phyloP scores from a whole-genome alignment of 495 filamentous ascomycete species.

The Tuber aestivum region DNA sequence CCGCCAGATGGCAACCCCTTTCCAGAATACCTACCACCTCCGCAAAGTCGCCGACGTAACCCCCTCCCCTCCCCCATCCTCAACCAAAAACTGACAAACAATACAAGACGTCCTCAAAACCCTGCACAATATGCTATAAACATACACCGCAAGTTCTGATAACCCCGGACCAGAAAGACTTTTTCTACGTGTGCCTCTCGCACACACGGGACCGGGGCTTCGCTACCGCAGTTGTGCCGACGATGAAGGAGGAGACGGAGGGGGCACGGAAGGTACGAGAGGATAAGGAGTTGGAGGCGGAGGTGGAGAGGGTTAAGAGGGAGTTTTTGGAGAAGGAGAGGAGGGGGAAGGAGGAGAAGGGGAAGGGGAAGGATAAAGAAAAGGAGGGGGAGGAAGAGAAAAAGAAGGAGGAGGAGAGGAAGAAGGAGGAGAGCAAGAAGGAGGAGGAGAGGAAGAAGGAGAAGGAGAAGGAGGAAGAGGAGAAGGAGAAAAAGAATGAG shows the following conservation, averaged over 20 bases:
- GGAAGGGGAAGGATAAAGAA: constrained; percentile 51
- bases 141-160: constrained; percentile 79
- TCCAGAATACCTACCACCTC: constrained; percentile 78
- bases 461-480: constrained; percentile 31
- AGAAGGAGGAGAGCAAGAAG: constrained; percentile 46
- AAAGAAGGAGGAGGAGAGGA: constrained; percentile 53
- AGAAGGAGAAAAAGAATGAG: constrained; percentile 29
- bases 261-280: constrained; percentile 62
- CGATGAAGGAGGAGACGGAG: constrained; percentile 63
- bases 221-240: constrained; percentile 70
- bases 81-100: not conserved
- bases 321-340: constrained; percentile 70
- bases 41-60: constrained; percentile 80
- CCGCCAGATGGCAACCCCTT: constrained; percentile 47
- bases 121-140: constrained; percentile 89
- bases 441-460: constrained; percentile 47
- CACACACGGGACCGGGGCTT: constrained; percentile 83
- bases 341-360: constrained; percentile 57
- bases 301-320: constrained; percentile 65
- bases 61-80: constrained; percentile 43
- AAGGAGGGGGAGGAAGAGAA: constrained; percentile 47
- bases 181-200: constrained; percentile 80
- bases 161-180: constrained; percentile 89
- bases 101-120: constrained; percentile 48
- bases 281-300: constrained; percentile 53